Evolutionary conservation across 2,329 filamentous ascomycete genomes (phyloP).

Genomic region (Claviceps sp.): DNA sequence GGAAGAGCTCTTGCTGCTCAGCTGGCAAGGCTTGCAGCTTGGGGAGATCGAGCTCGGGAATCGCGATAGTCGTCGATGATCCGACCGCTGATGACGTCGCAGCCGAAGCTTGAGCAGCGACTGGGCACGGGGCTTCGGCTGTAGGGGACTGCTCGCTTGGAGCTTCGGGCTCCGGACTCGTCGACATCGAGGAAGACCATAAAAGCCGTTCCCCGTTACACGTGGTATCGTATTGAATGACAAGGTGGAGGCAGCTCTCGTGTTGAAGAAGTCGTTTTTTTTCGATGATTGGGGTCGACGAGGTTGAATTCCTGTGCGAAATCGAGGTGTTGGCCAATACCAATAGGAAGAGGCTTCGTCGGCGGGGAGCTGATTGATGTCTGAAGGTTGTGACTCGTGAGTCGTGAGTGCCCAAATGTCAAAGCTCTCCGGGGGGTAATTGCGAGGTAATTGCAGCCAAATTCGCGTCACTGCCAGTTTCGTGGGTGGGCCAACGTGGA

Average conservation of each 20-base stretch:
- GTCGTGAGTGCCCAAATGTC: neutral
- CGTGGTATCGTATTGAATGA: neutral
- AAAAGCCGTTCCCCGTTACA: neutral
- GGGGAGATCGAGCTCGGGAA: conserved; percentile 72
- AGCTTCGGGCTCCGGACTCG: conserved; percentile 22
- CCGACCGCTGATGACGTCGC: conserved; percentile 13
- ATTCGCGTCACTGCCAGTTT: neutral
- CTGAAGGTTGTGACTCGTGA: neutral
- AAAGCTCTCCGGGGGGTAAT: neutral
- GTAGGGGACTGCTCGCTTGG: conserved; percentile 10
- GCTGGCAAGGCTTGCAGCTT: conserved; percentile 82
- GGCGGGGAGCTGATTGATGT: neutral
- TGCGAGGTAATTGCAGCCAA: neutral
- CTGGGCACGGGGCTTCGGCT: neutral
- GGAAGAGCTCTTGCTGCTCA: conserved; percentile 91
- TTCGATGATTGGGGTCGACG: neutral
- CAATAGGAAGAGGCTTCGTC: neutral
- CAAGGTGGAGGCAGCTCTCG: neutral
- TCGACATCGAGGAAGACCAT: conserved; percentile 18
- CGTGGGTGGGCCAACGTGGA: no score
- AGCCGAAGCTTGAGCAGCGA: conserved; percentile 6
- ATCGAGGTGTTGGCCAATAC: no score
- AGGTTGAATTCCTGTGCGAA: neutral
- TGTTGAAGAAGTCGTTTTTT: neutral
- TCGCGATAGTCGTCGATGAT: conserved; percentile 28